phyloP scores from a whole-genome alignment of 1,139 yeast genomes.

The Blastobotrys serpentis region DNA sequence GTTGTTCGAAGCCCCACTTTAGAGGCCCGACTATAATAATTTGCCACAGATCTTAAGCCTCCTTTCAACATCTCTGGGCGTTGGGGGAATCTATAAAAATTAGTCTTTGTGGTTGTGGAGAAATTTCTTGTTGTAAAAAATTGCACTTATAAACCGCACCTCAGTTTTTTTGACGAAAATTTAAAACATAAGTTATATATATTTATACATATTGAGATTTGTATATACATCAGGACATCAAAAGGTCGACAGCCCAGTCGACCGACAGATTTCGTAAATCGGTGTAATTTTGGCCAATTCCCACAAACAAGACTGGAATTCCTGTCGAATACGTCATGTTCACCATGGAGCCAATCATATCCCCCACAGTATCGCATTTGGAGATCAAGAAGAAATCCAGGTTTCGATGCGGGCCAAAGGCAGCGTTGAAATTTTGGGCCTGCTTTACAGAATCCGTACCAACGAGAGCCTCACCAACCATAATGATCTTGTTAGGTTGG shows the following conservation, averaged over 20 bases:
- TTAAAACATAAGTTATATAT: no score
- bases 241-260: constrained; percentile 84
- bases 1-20: not conserved
- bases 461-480: constrained; percentile 98
- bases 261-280: constrained; percentile 92
- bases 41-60: not conserved
- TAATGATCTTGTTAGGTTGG: constrained; percentile 90
- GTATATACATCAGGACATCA: constrained; percentile 46
- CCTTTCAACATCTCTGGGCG: not conserved
- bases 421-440: constrained; percentile 87
- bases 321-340: constrained; percentile 97
- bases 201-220: no score
- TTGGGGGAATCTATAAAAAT: not conserved
- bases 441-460: constrained; percentile 98
- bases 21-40: constrained; percentile 2
- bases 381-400: constrained; percentile 91
- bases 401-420: constrained; percentile 80
- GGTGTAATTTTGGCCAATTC: constrained; percentile 96
- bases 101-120: not conserved
- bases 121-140: not conserved
- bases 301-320: constrained; percentile 91
- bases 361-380: constrained; percentile 97
- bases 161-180: no score
- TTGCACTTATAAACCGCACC: no score
- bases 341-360: constrained; percentile 93